A percentile compares a stretch with the other conserved stretches of the same genome.
phyloP scores from a whole-genome alignment of 768 basidiomycete genomes.

The Collybia nuda region DNA sequence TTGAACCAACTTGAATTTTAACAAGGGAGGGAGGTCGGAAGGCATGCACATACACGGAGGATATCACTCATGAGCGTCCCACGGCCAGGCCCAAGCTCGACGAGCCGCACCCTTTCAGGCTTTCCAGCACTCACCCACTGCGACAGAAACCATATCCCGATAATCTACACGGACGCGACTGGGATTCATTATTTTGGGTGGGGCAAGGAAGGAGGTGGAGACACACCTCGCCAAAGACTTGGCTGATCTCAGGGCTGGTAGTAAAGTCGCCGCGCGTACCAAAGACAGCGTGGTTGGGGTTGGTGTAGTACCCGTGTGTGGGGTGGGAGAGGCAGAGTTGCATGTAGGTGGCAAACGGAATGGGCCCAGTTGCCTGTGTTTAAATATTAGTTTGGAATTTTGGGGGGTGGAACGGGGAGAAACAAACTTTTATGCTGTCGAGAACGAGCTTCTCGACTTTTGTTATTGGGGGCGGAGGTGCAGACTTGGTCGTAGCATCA shows the following conservation, averaged over 20 bases:
- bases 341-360: conserved; percentile 90
- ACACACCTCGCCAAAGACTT: conserved; percentile 92
- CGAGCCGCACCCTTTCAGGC: conserved; percentile 56
- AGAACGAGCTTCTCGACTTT: conserved; percentile 65
- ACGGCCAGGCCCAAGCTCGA: conserved; percentile 93
- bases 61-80: conserved; percentile 93
- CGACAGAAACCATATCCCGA: conserved; percentile 84
- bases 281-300: conserved; percentile 69
- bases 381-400: too few species aligned
- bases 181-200: conserved; percentile 34
- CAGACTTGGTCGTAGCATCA: conserved; percentile 1
- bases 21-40: not conserved
- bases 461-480: conserved; percentile 22
- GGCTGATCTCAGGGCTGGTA: conserved; percentile 95
- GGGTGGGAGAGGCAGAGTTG: conserved; percentile 89
- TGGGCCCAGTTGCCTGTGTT: conserved; percentile 79
- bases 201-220: not conserved
- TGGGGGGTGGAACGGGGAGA: not conserved
- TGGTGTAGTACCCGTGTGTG: conserved; percentile 91
- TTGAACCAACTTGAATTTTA: not conserved
- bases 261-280: conserved; percentile 90
- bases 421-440: conserved; percentile 68
- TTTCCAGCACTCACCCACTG: conserved; percentile 63
- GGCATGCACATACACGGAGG: conserved; percentile 59
- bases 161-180: conserved; percentile 51